Percentiles rank a stretch among this genome's conserved stretches.
Conservation (phyloP, 1,284 basidiomycete species). For the Laetiporus sulphureus region DNA sequence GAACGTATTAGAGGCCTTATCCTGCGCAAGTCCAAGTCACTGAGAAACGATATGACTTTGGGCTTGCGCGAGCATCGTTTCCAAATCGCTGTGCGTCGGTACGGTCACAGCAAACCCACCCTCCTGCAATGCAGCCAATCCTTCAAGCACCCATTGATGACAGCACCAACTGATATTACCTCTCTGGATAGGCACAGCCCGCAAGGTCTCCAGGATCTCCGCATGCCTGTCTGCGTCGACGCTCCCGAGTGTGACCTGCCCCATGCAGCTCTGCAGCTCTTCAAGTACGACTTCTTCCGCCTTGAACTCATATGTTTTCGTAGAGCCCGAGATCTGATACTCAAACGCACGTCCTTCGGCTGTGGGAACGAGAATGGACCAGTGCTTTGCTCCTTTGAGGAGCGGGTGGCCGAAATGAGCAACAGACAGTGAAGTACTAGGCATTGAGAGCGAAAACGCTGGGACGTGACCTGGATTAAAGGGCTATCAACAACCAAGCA, state of each 20-base stretch:
- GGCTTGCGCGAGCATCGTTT: neutral
- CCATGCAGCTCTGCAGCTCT: neutral
- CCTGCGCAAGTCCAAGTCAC: no score
- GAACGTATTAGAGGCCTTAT: no score
- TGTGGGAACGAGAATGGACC: neutral
- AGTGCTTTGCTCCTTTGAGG: constrained; percentile 1
- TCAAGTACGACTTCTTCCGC: neutral
- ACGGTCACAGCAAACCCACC: neutral
- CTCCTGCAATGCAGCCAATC: neutral
- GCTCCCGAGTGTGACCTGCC: neutral
- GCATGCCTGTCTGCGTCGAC: neutral
- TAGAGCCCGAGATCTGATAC: neutral
- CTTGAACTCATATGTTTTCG: neutral
- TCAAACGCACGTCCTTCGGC: neutral
- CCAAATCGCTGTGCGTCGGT: neutral
- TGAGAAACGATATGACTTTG: no score
- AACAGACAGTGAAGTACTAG: neutral
- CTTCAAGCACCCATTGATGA: neutral
- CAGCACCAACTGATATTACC: neutral
- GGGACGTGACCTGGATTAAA: no score
- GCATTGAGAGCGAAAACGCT: neutral
- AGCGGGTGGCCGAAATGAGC: neutral
- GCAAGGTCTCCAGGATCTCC: neutral
- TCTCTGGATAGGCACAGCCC: neutral
- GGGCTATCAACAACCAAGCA: no score